Base-by-base conservation (phyloP, 2,329 filamentous ascomycete genomes). In the Ceratocystis albifundus region DNA sequence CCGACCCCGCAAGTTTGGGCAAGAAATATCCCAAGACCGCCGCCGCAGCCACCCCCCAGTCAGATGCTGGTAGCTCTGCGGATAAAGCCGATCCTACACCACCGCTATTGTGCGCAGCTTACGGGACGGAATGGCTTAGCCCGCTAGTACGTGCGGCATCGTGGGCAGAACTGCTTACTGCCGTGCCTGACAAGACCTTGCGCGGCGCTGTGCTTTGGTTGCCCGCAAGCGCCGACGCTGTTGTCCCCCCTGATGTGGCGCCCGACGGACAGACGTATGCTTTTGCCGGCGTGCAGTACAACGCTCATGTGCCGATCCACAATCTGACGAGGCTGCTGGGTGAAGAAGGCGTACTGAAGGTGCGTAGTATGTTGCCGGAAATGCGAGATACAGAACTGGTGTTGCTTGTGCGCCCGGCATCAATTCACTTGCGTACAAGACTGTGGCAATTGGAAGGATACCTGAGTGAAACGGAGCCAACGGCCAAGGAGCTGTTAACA, bases 371-470 rank as follows among this genome's bases (percentile, higher is more conserved):
- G 30, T 72, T 76, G 0, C 46, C 66, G 0, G 67, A 75, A 25
- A 76, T 80, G 25, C 71, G 69, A 2, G 72, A 77, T 0, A 75
- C 75, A 1, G 75, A 73, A 7, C 72, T 80, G 22, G 75, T 79
- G 64, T 74, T 84, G 68, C 70, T 83, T 65, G 68, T 75, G 74
- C 70, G 74, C 70, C 68, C 69, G 57, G 73, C 75, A 46, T 80
- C 79, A 6, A 71, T 76, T 25, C 72, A 76, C 15, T 62, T 84
- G 59, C 80, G 84, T 72, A 66, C 78, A 65, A 75, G 78, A 65
- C 74, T 86, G 6, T 86, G 84, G 84, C 81, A 79, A 68, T 71
- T 87, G 7, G 80, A 86, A 68, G 82, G 82, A 0, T 86, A 82
- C 70, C 46, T 63, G 8, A 7, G 17, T 10, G 61, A 45, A n/a